Evolutionary conservation across 176 grass and related monocot species (phyloP), one percentile per base, ranked within the genome.

Genomic region (Chloris gayana): DNA sequence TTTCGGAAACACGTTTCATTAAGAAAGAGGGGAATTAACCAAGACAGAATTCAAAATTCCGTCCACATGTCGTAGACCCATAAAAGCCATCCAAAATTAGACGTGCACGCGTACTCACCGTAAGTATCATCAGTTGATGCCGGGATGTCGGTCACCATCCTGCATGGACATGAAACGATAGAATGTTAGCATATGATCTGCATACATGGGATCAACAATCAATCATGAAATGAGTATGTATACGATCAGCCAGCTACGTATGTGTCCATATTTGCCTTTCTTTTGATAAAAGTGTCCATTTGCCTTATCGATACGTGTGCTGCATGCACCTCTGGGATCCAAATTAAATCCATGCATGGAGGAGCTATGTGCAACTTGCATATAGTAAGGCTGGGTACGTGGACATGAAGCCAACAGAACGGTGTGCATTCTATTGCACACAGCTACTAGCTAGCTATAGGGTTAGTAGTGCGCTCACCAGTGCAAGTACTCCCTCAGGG

Each of bases 131-230:
- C 88, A 6, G 90, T 98, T 29, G 95, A 92, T 27, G 83, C 92
- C 14, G 95, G 95, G 73, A 98, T 98, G 70, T 98, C 92, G 12
- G 92, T 98, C 1, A 98, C 95, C 90, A 92, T 81, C 95, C 95
- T 98, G 83, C 71, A 89, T 67, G 62, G 18, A 77, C 50, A 76
- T 86, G 63, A 34, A 54, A 41, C 18, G 58, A 39, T 72, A n/a
- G 19, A 26, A 53, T 41, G 59, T 61, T 46, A 65, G 10, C 4
- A 2, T 39, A 7, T 26, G 37, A 50, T 69, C 1, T 37, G 4
- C 4, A 4, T 27, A 27, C 9, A 13, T 3, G 14, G 38, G 9
- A 49, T 26, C 31, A 26, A 12, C 18, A 26, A 53, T n/a, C 47
- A 14, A 35, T 38, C 17, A 37, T 21, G n/a, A 27, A 29, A 14